Evolutionary conservation across 257 asterid species (phyloP), one percentile per base, ranked within the genome.

Genomic region (Fraxinus americana): DNA sequence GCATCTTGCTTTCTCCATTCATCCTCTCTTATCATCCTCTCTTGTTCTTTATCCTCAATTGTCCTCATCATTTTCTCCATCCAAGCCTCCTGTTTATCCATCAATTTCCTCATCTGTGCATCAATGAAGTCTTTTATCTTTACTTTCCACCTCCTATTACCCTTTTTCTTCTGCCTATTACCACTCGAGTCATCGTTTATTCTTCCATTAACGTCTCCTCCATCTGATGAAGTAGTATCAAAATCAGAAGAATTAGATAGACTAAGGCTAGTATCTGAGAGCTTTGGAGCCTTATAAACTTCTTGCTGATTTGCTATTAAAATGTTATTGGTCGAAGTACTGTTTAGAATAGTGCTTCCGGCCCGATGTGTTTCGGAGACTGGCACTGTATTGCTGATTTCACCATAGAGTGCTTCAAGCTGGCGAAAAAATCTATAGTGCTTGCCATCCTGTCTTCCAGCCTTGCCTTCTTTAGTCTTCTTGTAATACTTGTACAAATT

Each of bases 331-430:
- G 70, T 75, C 4, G 76, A 75, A 10, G 12, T 75, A 59, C 75
- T 80, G 52, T 80, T 76, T 69, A 43, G 84, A 73, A 82, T 80
- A 72, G 61, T 75, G 23, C 78, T 70, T 29, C 76, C 82, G 11
- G 41, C 2, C 0, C 27, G 77, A 81, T 80, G 85, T 16, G 84
- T 34, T 65, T 86, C 91, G 0, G 92, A 80, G 52, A 73, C 80
- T 29, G 92, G 75, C 59, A 84, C 80, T 23, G 89, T 70, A 38
- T 73, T 88, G 50, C 75, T 85, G 5, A 87, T 34, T 29, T 91
- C 93, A 38, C 99, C 99, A 34, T 88, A 93, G 77, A 96, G 96
- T 21, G 99, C 98, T 86, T 96, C 99, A 43, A 96, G 98, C 34
- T 96, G 99, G n/a, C 99, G 78, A 81, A 93, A 96, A 73, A 93